Percentiles rank a stretch among this genome's conserved stretches.
Conservation (phyloP, 768 basidiomycete species). For the Gyrodon lividus region DNA sequence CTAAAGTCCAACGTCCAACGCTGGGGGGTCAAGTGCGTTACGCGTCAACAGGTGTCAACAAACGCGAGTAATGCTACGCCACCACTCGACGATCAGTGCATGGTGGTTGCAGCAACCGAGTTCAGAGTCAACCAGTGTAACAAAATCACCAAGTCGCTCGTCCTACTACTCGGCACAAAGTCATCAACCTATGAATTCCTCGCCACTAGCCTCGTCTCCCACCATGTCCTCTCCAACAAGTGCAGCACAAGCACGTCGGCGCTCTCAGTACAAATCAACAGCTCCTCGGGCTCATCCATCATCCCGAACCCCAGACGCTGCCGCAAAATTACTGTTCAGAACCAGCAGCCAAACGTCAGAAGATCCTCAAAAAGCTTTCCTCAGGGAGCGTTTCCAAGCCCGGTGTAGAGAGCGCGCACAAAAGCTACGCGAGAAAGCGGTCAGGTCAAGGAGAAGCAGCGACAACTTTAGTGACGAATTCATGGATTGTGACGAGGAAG, state of each 20-base stretch:
- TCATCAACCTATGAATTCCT: constrained; percentile 44
- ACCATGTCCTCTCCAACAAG: constrained; percentile 44
- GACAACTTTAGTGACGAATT: constrained; percentile 46
- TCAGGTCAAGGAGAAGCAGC: constrained; percentile 41
- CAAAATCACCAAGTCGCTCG: constrained; percentile 34
- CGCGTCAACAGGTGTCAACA: constrained; percentile 28
- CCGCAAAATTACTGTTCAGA: constrained; percentile 16
- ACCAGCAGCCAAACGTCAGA: constrained; percentile 26
- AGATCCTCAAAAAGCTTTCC: constrained; percentile 51
- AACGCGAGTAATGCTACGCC: constrained; percentile 9
- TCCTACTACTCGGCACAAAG: constrained; percentile 30
- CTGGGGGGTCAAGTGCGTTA: too few relatives aligned
- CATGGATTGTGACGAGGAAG: constrained; percentile 54
- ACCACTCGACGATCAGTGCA: constrained; percentile 9
- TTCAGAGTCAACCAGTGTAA: background rate
- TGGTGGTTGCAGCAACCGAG: background rate
- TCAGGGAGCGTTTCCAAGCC: constrained; percentile 60
- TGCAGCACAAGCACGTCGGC: constrained; percentile 47
- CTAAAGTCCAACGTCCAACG: too few relatives aligned
- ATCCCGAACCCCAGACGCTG: constrained; percentile 17
- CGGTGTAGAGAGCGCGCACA: constrained; percentile 62
- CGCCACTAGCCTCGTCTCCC: constrained; percentile 48
- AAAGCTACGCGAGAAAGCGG: constrained; percentile 50
- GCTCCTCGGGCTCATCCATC: constrained; percentile 31
- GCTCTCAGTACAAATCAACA: constrained; percentile 52